These are phyloP conservation scores for Chlamydomonas sphaeroides DNA, from an alignment of 139 green algal species.

Conservation along the genomic window DNA sequence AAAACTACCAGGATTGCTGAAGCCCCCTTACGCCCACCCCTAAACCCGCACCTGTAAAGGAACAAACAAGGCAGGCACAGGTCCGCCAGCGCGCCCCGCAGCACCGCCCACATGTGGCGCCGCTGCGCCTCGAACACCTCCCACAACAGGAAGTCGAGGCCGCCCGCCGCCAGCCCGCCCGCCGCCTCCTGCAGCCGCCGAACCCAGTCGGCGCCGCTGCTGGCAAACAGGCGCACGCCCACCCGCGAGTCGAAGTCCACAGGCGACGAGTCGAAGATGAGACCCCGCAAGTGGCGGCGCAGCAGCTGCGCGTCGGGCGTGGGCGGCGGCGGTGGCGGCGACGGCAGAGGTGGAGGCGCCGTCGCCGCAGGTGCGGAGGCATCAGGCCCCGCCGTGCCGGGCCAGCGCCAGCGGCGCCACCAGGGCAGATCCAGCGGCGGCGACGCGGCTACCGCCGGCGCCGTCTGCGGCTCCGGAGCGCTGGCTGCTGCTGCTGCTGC, in stretches of 20 bases:
- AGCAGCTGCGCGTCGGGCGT: neutral
- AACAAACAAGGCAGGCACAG: neutral
- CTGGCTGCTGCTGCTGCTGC: neutral
- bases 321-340: neutral
- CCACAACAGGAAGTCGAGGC: slow-evolving; percentile 15
- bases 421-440: neutral
- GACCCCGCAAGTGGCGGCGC: neutral
- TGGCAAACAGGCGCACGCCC: slow-evolving; percentile 28
- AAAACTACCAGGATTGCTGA: too few relatives aligned
- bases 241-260: slow-evolving; percentile 27
- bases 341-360: neutral
- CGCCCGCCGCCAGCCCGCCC: neutral
- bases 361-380: too few relatives aligned
- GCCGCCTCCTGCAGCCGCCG: neutral
- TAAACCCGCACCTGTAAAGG: too few relatives aligned
- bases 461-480: too few relatives aligned
- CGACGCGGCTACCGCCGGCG: too few relatives aligned
- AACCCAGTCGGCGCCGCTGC: neutral
- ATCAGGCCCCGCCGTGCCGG: too few relatives aligned
- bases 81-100: neutral
- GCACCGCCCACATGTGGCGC: slow-evolving; percentile 2
- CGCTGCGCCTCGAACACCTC: slow-evolving; percentile 22
- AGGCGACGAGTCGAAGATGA: slow-evolving; percentile 27
- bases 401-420: too few relatives aligned
- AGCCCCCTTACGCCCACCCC: too few relatives aligned